Evolutionary conservation across 345 rosid genomes (phyloP).

Genomic region (Sisymbrium irio): DNA sequence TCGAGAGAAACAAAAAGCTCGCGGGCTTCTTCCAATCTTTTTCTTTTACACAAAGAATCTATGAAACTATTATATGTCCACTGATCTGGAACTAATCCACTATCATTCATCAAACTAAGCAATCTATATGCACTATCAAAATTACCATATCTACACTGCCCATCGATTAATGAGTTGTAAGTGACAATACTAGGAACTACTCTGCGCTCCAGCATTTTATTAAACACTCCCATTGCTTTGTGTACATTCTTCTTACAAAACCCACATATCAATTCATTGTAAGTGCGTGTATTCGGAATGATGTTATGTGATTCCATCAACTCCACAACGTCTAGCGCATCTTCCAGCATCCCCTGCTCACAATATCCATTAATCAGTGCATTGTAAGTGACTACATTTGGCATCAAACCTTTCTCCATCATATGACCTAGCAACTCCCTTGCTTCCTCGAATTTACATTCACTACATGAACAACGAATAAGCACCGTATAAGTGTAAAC

Average conservation of each 20-base stretch:
- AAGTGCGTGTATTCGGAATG: conserved; percentile 71
- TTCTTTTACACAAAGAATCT: conserved; percentile 65
- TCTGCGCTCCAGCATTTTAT: conserved; percentile 53
- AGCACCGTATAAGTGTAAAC: conserved; percentile 75
- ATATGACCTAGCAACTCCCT: conserved; percentile 52
- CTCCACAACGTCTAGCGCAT: conserved; percentile 59
- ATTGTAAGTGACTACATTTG: conserved; percentile 74
- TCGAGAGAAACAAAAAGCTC: conserved; percentile 63
- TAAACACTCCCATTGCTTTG: conserved; percentile 71
- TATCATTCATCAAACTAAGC: conserved; percentile 61
- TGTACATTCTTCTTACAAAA: conserved; percentile 70
- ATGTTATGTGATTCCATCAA: conserved; percentile 62
- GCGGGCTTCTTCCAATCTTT: conserved; percentile 69
- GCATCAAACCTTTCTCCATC: conserved; percentile 59
- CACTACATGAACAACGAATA: conserved; percentile 59
- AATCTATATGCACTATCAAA: conserved; percentile 69
- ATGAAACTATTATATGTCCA: conserved; percentile 69
- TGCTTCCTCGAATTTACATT: conserved; percentile 56
- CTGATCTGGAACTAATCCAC: conserved; percentile 63
- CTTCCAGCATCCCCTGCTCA: conserved; percentile 60
- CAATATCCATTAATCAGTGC: conserved; percentile 81
- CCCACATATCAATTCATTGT: conserved; percentile 75
- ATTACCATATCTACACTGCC: conserved; percentile 70
- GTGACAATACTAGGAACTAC: conserved; percentile 57
- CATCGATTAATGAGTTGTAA: conserved; percentile 70